phyloP scores from a whole-genome alignment of 2,329 filamentous ascomycete genomes.

The Lecanosticta acicola region DNA sequence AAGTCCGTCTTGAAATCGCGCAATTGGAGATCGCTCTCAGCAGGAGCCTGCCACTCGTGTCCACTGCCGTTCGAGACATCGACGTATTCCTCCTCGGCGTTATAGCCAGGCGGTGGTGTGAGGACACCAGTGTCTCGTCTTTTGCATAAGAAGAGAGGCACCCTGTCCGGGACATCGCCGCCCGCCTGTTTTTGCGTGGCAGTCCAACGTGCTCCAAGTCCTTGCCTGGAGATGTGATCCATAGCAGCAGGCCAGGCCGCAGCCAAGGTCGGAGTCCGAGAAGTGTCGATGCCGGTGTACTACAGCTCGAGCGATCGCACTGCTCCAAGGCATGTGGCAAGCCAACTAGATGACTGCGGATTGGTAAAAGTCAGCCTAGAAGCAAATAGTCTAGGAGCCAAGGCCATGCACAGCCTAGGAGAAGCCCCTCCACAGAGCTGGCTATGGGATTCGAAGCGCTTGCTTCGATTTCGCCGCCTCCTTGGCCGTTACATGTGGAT shows the following conservation, averaged over 20 bases:
- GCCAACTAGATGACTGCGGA: background rate
- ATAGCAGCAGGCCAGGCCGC: constrained; percentile 15
- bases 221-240: constrained; percentile 3
- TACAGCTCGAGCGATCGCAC: background rate
- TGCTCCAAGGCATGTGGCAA: background rate
- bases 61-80: constrained; percentile 21
- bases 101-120: constrained; percentile 22
- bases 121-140: constrained; percentile 18
- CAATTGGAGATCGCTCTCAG: constrained; percentile 24
- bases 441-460: too few relatives aligned
- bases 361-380: background rate
- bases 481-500: too few relatives aligned
- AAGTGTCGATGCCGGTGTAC: background rate
- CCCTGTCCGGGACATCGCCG: constrained; percentile 9
- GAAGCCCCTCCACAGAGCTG: too few relatives aligned
- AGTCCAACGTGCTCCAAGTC: background rate
- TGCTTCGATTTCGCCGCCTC: too few relatives aligned
- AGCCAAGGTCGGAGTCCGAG: constrained; percentile 13
- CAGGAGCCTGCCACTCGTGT: constrained; percentile 28
- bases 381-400: too few relatives aligned
- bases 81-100: constrained; percentile 27
- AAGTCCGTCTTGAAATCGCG: too few relatives aligned
- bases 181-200: constrained; percentile 10
- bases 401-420: too few relatives aligned
- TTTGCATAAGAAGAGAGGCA: constrained; percentile 13